Conservation (phyloP, 352 stramenopile species). For the Phytopythium cucurbitacearum region DNA sequence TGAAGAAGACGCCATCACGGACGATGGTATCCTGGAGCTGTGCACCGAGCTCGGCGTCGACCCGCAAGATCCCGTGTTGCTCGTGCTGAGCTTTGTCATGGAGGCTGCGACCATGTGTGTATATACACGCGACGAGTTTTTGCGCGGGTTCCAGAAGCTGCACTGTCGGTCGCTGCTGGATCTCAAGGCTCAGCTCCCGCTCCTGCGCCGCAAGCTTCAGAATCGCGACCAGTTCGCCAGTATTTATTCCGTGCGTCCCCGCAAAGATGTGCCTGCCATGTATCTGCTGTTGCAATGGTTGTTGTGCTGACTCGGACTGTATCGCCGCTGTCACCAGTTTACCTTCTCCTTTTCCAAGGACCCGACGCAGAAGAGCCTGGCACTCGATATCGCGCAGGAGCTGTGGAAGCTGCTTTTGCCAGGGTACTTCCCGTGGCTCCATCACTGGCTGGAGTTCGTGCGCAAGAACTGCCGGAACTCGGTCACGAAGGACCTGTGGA, state of each 20-base stretch:
- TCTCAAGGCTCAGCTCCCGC: conserved; percentile 42
- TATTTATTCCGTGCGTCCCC: conserved; percentile 77
- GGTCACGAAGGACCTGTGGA: conserved; percentile 83
- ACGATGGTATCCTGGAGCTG: conserved; percentile 74
- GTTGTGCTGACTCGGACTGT: not conserved
- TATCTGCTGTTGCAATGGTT: not conserved
- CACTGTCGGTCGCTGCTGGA: conserved; percentile 54
- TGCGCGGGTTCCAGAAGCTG: conserved; percentile 64
- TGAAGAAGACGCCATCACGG: conserved; percentile 67
- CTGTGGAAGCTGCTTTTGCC: conserved; percentile 78
- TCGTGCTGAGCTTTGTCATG: conserved; percentile 81
- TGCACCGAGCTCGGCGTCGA: conserved; percentile 72
- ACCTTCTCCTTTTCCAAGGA: conserved; percentile 84
- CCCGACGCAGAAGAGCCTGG: conserved; percentile 74
- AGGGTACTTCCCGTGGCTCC: conserved; percentile 50
- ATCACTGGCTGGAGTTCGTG: conserved; percentile 72
- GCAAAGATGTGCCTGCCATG: too few relatives aligned
- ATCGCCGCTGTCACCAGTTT: conserved; percentile 31
- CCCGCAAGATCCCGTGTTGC: conserved; percentile 72
- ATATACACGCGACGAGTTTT: conserved; percentile 72
- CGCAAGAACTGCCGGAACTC: conserved; percentile 63
- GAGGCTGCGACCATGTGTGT: conserved; percentile 72
- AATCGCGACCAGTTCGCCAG: conserved; percentile 41
- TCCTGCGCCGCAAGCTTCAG: conserved; percentile 44
- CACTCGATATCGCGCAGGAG: conserved; percentile 58